Conservation (phyloP, 495 filamentous ascomycete genomes). For the Neurospora terricola region DNA sequence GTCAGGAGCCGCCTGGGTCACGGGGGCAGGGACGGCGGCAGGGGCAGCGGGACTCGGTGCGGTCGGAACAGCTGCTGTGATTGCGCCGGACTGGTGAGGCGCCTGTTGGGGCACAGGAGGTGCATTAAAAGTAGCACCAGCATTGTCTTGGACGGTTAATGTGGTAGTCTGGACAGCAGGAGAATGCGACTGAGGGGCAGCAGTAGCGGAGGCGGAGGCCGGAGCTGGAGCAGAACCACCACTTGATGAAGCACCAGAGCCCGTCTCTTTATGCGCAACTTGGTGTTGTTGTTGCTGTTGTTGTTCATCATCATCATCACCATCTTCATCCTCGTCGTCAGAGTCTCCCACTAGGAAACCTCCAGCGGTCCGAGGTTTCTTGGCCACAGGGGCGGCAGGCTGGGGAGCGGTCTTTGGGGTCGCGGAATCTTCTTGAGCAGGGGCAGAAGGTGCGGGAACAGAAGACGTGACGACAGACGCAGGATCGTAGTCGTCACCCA, state of each 20-base stretch:
- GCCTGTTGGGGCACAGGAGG: slow-evolving; percentile 14
- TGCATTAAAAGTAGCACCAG: slow-evolving; percentile 6
- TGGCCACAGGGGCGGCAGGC: slow-evolving; percentile 20
- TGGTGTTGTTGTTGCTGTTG: not conserved
- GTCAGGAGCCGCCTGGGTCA: slow-evolving; percentile 54
- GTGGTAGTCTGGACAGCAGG: slow-evolving; percentile 15
- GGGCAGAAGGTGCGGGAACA: slow-evolving; percentile 2
- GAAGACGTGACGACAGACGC: slow-evolving; percentile 28
- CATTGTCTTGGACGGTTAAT: slow-evolving; percentile 13
- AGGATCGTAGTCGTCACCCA: slow-evolving; percentile 39
- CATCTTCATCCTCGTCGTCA: slow-evolving; percentile 40
- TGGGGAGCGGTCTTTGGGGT: slow-evolving; percentile 13
- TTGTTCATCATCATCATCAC: not conserved
- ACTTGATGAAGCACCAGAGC: slow-evolving; percentile 11
- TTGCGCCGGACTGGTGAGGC: not conserved
- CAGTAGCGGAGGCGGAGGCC: slow-evolving; percentile 5
- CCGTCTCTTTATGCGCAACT: slow-evolving; percentile 7
- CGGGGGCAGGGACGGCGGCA: slow-evolving; percentile 10
- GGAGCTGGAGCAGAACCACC: slow-evolving; percentile 6
- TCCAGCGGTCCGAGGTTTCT: slow-evolving; percentile 61
- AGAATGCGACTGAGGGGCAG: slow-evolving; percentile 10
- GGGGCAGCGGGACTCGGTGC: slow-evolving; percentile 4
- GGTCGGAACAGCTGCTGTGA: not conserved
- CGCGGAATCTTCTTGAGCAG: not conserved
- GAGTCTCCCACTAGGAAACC: slow-evolving; percentile 76